Base-by-base conservation (phyloP, 768 basidiomycete species). In the Rhodosporidiobolus odoratus region DNA sequence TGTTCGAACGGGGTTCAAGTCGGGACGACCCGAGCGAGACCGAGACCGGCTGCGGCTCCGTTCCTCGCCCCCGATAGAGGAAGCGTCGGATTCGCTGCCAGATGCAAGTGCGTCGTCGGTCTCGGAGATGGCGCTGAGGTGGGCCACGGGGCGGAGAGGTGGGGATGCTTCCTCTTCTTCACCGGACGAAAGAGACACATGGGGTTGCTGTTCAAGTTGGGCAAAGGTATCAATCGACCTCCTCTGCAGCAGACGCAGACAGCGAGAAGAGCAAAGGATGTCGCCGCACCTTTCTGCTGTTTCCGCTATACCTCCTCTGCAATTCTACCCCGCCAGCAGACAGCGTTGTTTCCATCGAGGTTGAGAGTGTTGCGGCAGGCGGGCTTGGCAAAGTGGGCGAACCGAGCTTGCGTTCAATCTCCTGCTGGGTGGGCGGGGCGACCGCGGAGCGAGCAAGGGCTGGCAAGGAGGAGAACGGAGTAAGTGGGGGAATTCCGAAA, bases 361-460 rank as follows among this genome's bases (percentile, higher is more conserved):
- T 4, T 0, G 71, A 57, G 19, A 23, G 53, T 4, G 13, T 21
- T 21, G 35, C 35, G 2, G 32, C 59, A 23, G 57, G 41, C 4
- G 57, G 4, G 0, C 61, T 19, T 25, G 59, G 52, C 12, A 68
- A 30, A 1, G 72, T 62, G 3, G 72, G 72, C 17, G 72, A 66
- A 43, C 72, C 91, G 10, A 94, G 85, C 78, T 92, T 93, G 74
- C 90, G 84, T 67, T 89, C 85, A 25, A 94, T 86, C 81, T 94
- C 92, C 79, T 91, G 90, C 23, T 88, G 87, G 19, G 91, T 88
- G 13, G 90, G 92, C 8, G 91, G 89, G 21, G 88, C 80, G 25
- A 77, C 81, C n/a, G 82, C 71, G 54, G 73, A 58, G 17, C 76
- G 47, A 5, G 53, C 32, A 2, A 35, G 1, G 21, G 40, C 53